Evolutionary conservation across 345 rosid genomes (phyloP).

Genomic region (Lenwebbia sp.): DNA sequence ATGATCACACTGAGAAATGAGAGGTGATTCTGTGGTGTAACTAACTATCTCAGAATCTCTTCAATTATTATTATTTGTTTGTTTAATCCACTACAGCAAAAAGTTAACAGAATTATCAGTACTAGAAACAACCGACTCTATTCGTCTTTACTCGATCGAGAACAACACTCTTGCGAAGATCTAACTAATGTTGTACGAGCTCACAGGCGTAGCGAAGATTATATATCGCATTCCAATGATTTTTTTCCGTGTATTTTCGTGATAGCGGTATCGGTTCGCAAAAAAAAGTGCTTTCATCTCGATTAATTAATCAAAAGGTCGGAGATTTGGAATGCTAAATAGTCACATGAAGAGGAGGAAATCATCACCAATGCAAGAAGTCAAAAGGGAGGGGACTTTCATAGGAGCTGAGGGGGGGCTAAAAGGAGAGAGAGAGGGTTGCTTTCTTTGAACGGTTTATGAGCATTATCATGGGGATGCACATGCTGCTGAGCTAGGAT

Average conservation of each 20-base stretch:
- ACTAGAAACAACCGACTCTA: background rate
- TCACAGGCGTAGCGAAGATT: background rate
- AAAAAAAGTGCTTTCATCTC: background rate
- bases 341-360: background rate
- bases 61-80: background rate
- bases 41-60: background rate
- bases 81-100: background rate
- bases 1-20: background rate
- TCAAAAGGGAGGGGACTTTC: background rate
- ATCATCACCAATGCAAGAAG: background rate
- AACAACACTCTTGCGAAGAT: background rate
- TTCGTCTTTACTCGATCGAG: background rate
- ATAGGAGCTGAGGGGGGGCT: background rate
- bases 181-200: background rate
- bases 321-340: background rate
- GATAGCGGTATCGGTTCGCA: background rate
- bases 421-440: background rate
- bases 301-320: background rate
- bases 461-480: conserved; percentile 7
- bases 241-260: background rate
- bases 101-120: background rate
- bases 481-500: conserved; percentile 8
- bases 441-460: background rate
- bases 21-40: background rate
- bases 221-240: background rate